Conservation (phyloP, 768 basidiomycete genomes). For the Boletus bicolor region DNA sequence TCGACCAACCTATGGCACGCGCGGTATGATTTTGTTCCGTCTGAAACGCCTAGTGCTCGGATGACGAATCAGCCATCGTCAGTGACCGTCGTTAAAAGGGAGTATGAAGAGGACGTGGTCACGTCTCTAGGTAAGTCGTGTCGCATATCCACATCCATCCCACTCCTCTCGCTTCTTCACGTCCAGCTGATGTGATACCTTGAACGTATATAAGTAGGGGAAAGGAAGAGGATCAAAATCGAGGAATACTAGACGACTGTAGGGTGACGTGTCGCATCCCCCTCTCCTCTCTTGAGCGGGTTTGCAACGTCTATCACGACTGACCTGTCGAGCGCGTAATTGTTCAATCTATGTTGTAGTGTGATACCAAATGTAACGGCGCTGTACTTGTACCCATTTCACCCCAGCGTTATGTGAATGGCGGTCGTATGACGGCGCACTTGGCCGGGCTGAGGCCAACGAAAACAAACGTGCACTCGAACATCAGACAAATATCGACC, state of each 20-base stretch:
- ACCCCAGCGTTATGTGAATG: not conserved
- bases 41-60: not conserved
- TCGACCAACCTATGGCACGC: not conserved
- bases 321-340: too few species aligned
- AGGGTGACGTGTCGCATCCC: not conserved
- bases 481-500: too few species aligned
- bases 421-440: not conserved
- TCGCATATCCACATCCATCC: not conserved
- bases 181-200: not conserved
- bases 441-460: not conserved
- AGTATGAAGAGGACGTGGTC: conserved; percentile 8
- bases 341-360: not conserved
- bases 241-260: conserved; percentile 8
- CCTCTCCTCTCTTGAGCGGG: not conserved
- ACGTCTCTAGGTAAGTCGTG: conserved; percentile 1
- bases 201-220: not conserved
- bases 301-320: not conserved
- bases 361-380: not conserved
- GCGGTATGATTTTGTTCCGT: not conserved
- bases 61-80: not conserved
- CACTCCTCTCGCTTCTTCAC: too few species aligned
- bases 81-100: conserved; percentile 9
- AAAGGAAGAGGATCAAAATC: conserved; percentile 17
- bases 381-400: not conserved
- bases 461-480: not conserved